These are phyloP conservation scores for Paraphoma chrysanthemicola DNA, from an alignment of 2,329 filamentous ascomycete species.

Conservation along the genomic window DNA sequence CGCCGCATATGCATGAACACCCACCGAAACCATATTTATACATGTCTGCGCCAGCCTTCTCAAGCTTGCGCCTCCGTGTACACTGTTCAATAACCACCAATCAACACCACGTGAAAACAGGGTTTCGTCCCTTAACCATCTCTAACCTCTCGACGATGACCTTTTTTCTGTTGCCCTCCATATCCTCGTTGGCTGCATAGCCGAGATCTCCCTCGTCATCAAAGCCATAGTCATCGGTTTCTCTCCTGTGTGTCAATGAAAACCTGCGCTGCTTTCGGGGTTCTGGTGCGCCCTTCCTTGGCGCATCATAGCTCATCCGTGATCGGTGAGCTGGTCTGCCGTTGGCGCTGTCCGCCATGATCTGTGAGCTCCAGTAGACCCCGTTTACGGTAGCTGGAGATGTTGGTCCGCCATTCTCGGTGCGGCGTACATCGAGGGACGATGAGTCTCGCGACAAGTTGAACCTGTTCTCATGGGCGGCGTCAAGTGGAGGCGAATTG, in stretches of 20 bases:
- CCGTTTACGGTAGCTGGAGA: constrained; percentile 46
- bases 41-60: too few species aligned
- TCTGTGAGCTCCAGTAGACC: constrained; percentile 34
- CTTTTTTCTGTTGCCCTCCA: constrained; percentile 89
- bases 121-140: constrained; percentile 92
- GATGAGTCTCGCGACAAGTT: constrained; percentile 56
- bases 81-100: too few species aligned
- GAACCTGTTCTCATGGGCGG: constrained; percentile 53
- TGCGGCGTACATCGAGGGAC: constrained; percentile 46
- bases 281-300: constrained; percentile 39
- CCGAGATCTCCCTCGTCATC: constrained; percentile 89
- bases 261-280: constrained; percentile 51
- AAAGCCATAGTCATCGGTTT: constrained; percentile 53
- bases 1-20: constrained; percentile 11
- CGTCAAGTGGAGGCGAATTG: constrained; percentile 60
- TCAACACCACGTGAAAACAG: constrained; percentile 96
- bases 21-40: neutral
- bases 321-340: constrained; percentile 37
- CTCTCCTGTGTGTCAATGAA: constrained; percentile 60
- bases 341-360: constrained; percentile 15
- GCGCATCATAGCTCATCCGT: constrained; percentile 53
- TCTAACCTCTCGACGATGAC: constrained; percentile 97
- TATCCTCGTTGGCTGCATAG: constrained; percentile 90
- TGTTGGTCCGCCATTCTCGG: constrained; percentile 25
- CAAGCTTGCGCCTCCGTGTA: too few species aligned